Conservation (phyloP, 2,329 filamentous ascomycete species). For the Aciculosporium take region DNA sequence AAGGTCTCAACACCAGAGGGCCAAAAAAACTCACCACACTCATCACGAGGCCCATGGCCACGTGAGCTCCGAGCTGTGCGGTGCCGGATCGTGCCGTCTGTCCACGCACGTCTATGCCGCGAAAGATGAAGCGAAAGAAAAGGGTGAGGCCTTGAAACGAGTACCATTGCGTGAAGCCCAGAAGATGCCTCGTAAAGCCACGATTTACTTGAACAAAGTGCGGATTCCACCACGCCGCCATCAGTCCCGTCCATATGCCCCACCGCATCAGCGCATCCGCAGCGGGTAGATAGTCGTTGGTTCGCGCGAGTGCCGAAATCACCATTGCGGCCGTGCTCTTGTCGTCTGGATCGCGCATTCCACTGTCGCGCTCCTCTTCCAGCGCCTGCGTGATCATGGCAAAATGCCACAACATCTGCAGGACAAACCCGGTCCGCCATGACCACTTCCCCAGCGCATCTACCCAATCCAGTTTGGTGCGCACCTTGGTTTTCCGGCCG, state of each 20-base stretch:
- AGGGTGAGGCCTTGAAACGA: conserved; percentile 47
- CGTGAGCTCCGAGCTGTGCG: conserved; percentile 38
- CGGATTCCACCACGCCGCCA: conserved; percentile 55
- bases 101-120: conserved; percentile 26
- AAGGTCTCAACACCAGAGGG: no score
- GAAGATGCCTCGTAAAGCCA: conserved; percentile 45
- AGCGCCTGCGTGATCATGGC: conserved; percentile 12
- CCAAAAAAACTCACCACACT: conserved; percentile 36
- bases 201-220: conserved; percentile 44
- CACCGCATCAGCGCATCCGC: conserved; percentile 28
- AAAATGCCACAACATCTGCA: conserved; percentile 39
- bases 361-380: conserved; percentile 12
- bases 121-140: conserved; percentile 37
- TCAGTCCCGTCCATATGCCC: conserved; percentile 33
- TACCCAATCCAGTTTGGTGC: conserved; percentile 28
- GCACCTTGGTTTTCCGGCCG: conserved; percentile 18
- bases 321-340: conserved; percentile 8
- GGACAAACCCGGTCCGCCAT: conserved; percentile 32
- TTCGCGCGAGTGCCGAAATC: conserved; percentile 8
- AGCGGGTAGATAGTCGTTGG: conserved; percentile 22
- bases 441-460: conserved; percentile 28
- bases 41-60: conserved; percentile 37
- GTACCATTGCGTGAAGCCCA: conserved; percentile 52
- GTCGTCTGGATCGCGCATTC: conserved; percentile 21
- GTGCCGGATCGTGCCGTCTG: conserved; percentile 22